These are phyloP conservation scores for Aphanomyces stellatus DNA, from an alignment of 352 stramenopile species.

Conservation along the genomic window DNA sequence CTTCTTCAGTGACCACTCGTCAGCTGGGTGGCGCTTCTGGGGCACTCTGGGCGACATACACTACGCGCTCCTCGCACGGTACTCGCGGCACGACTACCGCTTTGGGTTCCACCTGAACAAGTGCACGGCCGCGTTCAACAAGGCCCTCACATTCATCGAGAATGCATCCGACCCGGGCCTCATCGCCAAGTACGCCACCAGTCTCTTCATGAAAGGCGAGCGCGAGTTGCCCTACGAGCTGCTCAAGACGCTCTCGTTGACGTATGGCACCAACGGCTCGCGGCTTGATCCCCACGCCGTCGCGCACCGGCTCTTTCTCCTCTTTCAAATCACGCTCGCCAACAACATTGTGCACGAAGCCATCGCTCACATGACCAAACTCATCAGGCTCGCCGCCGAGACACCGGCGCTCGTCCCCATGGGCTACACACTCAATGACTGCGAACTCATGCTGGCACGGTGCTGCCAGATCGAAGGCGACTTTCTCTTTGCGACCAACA, in stretches of 20 bases:
- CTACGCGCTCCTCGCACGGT: not conserved
- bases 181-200: constrained; percentile 9
- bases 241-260: constrained; percentile 6
- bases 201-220: constrained; percentile 15
- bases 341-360: not conserved
- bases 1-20: constrained; percentile 5
- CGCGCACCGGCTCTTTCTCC: not conserved
- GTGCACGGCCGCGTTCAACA: not conserved
- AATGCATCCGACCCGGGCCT: constrained; percentile 1
- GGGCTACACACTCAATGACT: not conserved
- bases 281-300: not conserved
- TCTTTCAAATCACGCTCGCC: not conserved
- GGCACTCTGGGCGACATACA: constrained; percentile 1
- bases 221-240: constrained; percentile 8
- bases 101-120: constrained; percentile 15
- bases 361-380: not conserved
- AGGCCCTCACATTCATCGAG: constrained; percentile 7
- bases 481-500: constrained; percentile 2
- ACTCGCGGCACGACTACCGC: constrained; percentile 1
- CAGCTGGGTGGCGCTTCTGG: constrained; percentile 9
- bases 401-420: not conserved
- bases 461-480: constrained; percentile 18
- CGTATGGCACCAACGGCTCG: not conserved
- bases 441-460: constrained; percentile 9
- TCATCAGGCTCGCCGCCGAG: not conserved